Evolutionary conservation across 2,329 filamentous ascomycete species (phyloP), one percentile per base, ranked within the genome.

Genomic region (Paecilomyces fulvus): DNA sequence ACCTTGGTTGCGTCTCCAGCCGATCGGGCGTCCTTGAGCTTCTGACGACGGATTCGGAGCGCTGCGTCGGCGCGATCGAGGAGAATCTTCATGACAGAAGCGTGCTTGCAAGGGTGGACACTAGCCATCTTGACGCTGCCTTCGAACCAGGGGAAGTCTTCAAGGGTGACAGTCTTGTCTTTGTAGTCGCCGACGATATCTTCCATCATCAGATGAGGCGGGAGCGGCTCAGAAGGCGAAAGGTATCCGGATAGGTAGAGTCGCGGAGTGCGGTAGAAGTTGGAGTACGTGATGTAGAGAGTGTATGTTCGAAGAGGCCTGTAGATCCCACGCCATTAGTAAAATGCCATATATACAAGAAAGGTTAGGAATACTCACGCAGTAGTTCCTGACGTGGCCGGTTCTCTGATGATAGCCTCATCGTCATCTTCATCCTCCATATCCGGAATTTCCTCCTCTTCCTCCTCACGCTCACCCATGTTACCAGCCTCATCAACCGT

Each of bases 381-480:
- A 59, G 79, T 78, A 3, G 77, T 77, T n/a, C 75, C 76, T 17
- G 72, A 73, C 55, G 66, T 64, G 53, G 71, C 73, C 9, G 84
- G 80, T 64, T 95, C 91, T 11, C 88, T 82, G 67, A 97, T 97
- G 69, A 99, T 97, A 49, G 94, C 94, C 60, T 95, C 92, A 58
- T 89, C 86, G 62, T 97, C 88, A 60, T 90, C 92, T 56, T 97
- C 92, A 61, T 97, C 94, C 69, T 97, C 94, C 91, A 97, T 97
- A 69, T 97, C 92, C 0, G 92, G 92, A 60, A 97, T 96, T 66
- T 96, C 92, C 49, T 86, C 84, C 4, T 89, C 81, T 10, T 77
- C 78, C 30, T 84, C 81, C 53, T 86, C 86, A 56, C 83, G 80
- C 57, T 92, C 89, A 12, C 88, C 90, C 49, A 95, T 79, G 67